These are phyloP conservation scores for Parmelia sp. DNA, from an alignment of 495 filamentous ascomycete genomes.

Conservation along the genomic window DNA sequence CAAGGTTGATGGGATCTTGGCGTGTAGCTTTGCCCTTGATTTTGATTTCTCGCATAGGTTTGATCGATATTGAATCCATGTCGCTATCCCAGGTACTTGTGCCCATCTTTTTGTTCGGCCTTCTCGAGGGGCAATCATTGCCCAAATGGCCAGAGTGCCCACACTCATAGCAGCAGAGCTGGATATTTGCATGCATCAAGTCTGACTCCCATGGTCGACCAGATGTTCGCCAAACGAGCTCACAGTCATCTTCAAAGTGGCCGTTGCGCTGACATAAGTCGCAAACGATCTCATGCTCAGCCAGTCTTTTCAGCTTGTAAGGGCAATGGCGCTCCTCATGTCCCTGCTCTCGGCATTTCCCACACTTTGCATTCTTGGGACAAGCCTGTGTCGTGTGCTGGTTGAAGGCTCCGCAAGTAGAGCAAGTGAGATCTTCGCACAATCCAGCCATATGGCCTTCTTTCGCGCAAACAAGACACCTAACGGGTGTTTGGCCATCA, in stretches of 20 bases:
- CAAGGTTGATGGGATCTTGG: slow-evolving; percentile 25
- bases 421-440: slow-evolving; percentile 35
- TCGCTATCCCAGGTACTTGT: slow-evolving; percentile 25
- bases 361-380: slow-evolving; percentile 39
- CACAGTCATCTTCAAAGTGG: slow-evolving; percentile 42
- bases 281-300: slow-evolving; percentile 38
- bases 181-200: slow-evolving; percentile 24
- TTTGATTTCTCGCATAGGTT: slow-evolving; percentile 16
- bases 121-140: slow-evolving; percentile 41
- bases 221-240: slow-evolving; percentile 35
- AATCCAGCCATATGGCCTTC: slow-evolving; percentile 42
- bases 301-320: slow-evolving; percentile 35
- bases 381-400: slow-evolving; percentile 28
- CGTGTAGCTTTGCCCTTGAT: slow-evolving; percentile 32
- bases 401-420: slow-evolving; percentile 21
- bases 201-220: slow-evolving; percentile 30
- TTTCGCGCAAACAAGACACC: slow-evolving; percentile 41
- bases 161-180: slow-evolving; percentile 45
- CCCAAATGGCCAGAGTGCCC: slow-evolving; percentile 40
- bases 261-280: slow-evolving; percentile 39
- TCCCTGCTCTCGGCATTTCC: slow-evolving; percentile 42
- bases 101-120: slow-evolving; percentile 23
- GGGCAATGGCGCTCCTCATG: slow-evolving; percentile 37
- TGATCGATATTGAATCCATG: slow-evolving; percentile 10
- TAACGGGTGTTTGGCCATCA: slow-evolving; percentile 59